Conservation (phyloP, 2,329 filamentous ascomycete species). For the Sarocladium kiliense region DNA sequence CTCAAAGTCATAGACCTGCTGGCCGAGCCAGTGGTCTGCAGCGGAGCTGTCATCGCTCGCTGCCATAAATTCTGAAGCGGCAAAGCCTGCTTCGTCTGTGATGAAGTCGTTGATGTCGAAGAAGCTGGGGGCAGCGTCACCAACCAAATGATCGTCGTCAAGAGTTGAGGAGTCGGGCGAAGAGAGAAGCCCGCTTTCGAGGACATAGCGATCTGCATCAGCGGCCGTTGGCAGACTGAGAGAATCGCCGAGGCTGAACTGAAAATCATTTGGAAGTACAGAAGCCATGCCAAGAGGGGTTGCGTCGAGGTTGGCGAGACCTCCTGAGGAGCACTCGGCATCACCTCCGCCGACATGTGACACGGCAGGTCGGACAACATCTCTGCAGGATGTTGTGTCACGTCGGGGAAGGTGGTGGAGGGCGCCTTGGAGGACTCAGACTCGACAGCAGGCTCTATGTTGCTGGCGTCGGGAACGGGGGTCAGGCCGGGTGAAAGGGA, state of each 20-base stretch:
- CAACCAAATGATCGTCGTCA: slow-evolving; percentile 63
- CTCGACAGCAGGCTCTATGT: slow-evolving; percentile 5
- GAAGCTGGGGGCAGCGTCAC: slow-evolving; percentile 50
- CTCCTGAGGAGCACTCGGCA: slow-evolving; percentile 14
- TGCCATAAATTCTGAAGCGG: slow-evolving; percentile 42
- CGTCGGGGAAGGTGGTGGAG: slow-evolving; percentile 60
- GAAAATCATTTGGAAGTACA: slow-evolving; percentile 29
- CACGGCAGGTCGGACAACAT: slow-evolving; percentile 99
- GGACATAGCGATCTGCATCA: slow-evolving; percentile 70
- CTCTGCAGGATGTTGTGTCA: slow-evolving; percentile 99
- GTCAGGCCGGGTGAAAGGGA: slow-evolving; percentile 49
- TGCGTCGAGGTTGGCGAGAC: slow-evolving; percentile 23
- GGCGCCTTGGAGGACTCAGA: slow-evolving; percentile 23
- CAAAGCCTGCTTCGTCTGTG: slow-evolving; percentile 43
- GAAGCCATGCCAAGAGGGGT: slow-evolving; percentile 33
- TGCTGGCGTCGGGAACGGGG: slow-evolving; percentile 39
- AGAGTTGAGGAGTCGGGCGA: slow-evolving; percentile 60
- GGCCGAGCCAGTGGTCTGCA: slow-evolving; percentile 46
- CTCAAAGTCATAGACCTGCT: slow-evolving; percentile 49
- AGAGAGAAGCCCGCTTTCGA: slow-evolving; percentile 73
- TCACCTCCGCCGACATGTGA: slow-evolving; percentile 80
- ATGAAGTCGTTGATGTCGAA: slow-evolving; percentile 47
- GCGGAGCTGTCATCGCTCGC: slow-evolving; percentile 41
- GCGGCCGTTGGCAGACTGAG: slow-evolving; percentile 62
- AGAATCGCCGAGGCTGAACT: slow-evolving; percentile 65